Evolutionary conservation across 106 monocot species (phyloP).

Genomic region (Posidonia australis): DNA sequence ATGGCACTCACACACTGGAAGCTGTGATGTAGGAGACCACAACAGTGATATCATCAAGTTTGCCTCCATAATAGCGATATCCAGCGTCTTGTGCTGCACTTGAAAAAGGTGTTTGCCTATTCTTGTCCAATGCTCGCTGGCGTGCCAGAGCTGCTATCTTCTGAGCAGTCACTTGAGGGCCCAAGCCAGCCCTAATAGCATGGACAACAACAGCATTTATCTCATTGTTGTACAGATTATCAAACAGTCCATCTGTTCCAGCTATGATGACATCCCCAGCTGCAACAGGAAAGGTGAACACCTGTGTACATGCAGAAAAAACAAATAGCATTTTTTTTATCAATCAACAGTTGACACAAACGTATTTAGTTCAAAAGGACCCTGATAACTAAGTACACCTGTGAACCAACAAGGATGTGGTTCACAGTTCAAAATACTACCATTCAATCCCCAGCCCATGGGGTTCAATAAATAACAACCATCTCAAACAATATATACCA

Average conservation of each 20-base stretch:
- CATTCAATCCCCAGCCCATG: not conserved
- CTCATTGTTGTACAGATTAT: conserved; percentile 48
- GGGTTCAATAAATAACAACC: not conserved
- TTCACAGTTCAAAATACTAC: not conserved
- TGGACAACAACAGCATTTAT: conserved; percentile 45
- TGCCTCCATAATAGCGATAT: conserved; percentile 54
- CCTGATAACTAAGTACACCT: not conserved
- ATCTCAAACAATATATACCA: not conserved
- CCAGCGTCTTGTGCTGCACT: conserved; percentile 63
- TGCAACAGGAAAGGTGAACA: conserved; percentile 33
- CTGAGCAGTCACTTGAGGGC: conserved; percentile 41
- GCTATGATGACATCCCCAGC: conserved; percentile 55
- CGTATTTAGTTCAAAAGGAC: not conserved
- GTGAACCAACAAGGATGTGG: not conserved
- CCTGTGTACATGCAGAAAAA: conserved; percentile 16
- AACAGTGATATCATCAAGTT: conserved; percentile 64
- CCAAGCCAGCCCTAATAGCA: conserved; percentile 34
- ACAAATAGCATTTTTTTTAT: not conserved
- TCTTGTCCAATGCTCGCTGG: conserved; percentile 39
- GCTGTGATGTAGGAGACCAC: conserved; percentile 45
- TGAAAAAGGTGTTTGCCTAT: conserved; percentile 50
- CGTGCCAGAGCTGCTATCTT: conserved; percentile 59
- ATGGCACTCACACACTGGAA: conserved; percentile 4
- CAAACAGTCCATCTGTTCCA: conserved; percentile 58
- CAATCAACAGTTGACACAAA: not conserved